Percentiles rank a stretch among this genome's conserved stretches.
These are phyloP conservation scores for Nicotiana benthamiana DNA, from an alignment of 257 asterid genomes.

Conservation along the genomic window DNA sequence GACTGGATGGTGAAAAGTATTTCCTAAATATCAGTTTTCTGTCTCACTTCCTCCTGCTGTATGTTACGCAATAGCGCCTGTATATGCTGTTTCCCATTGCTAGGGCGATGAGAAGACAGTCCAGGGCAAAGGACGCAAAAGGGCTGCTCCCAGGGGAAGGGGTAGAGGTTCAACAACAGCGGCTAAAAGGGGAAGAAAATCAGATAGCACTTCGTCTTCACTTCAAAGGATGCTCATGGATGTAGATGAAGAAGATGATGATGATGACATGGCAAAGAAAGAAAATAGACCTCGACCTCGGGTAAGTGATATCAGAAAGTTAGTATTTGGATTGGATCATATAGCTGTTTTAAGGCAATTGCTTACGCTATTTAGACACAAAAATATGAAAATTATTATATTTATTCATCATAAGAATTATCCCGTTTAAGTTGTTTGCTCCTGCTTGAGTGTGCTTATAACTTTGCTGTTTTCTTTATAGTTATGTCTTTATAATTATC, in stretches of 20 bases:
- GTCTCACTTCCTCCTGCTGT: not conserved
- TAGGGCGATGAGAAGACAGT: slow-evolving; percentile 55
- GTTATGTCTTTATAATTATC: not conserved
- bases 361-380: not conserved
- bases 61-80: not conserved
- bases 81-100: not conserved
- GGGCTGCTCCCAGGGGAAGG: slow-evolving; percentile 88
- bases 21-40: not conserved
- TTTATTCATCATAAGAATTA: not conserved
- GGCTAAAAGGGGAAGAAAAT: slow-evolving; percentile 74
- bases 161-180: slow-evolving; percentile 60
- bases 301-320: slow-evolving; percentile 36
- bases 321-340: not conserved
- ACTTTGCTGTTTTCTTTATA: not conserved
- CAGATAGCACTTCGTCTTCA: slow-evolving; percentile 70
- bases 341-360: not conserved
- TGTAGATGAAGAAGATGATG: slow-evolving; percentile 61
- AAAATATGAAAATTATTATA: not conserved
- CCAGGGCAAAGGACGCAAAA: slow-evolving; percentile 65
- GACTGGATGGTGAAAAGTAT: not conserved
- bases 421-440: not conserved
- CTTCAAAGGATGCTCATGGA: slow-evolving; percentile 56
- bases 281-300: slow-evolving; percentile 55
- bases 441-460: not conserved
- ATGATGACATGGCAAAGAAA: slow-evolving; percentile 53